phyloP scores from a whole-genome alignment of 768 basidiomycete genomes.

The Boletus rufocinnamomeus region DNA sequence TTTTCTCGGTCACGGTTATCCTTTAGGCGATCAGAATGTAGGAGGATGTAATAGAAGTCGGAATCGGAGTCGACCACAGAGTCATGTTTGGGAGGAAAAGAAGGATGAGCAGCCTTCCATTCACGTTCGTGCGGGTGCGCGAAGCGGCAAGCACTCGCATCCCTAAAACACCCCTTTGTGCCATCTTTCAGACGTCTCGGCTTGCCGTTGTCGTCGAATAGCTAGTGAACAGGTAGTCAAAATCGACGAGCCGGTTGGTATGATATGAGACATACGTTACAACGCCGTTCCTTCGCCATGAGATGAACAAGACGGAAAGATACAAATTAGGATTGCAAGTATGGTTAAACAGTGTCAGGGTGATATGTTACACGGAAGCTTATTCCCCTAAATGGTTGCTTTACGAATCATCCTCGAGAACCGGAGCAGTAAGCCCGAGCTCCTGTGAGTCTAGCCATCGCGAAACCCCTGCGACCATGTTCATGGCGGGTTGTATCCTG shows the following conservation, averaged over 20 bases:
- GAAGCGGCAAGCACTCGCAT: conserved; percentile 28
- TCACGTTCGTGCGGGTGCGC: conserved; percentile 36
- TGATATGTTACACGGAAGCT: conserved; percentile 19
- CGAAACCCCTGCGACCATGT: conserved; percentile 33
- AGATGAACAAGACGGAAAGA: neutral
- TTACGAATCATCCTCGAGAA: conserved; percentile 1
- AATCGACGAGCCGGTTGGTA: neutral
- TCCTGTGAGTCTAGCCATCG: conserved; percentile 34
- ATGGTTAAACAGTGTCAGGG: neutral
- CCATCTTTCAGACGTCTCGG: conserved; percentile 26
- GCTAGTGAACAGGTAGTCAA: conserved; percentile 18
- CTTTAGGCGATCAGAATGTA: conserved; percentile 11
- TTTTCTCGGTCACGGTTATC: conserved; percentile 14
- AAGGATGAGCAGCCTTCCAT: conserved; percentile 34
- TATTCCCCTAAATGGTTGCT: neutral
- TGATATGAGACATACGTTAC: conserved; percentile 29
- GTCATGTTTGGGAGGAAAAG: conserved; percentile 26
- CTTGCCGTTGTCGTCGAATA: conserved; percentile 33
- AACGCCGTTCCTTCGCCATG: conserved; percentile 29
- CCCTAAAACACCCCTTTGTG: conserved; percentile 24
- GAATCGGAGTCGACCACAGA: conserved; percentile 23
- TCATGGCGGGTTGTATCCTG: conserved; percentile 34
- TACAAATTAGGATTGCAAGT: neutral
- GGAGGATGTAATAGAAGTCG: conserved; percentile 26
- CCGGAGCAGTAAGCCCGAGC: conserved; percentile 24